Evolutionary conservation across 2,329 filamentous ascomycete species (phyloP).

Genomic region (Apiospora arundinis): DNA sequence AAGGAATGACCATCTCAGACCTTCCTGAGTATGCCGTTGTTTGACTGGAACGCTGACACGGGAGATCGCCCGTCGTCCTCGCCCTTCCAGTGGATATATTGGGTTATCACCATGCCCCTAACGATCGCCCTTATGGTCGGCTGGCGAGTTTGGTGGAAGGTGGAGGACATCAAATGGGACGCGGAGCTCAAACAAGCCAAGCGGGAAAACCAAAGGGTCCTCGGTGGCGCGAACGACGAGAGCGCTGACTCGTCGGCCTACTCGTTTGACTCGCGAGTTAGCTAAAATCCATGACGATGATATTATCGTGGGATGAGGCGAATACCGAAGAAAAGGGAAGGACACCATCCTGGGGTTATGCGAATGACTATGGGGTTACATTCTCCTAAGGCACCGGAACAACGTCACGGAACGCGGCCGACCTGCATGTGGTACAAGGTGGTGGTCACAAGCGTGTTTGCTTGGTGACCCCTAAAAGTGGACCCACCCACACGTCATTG

Average conservation of each 20-base stretch:
- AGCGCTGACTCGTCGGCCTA: not conserved
- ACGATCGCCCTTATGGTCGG: slow-evolving; percentile 15
- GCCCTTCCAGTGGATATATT: slow-evolving; percentile 46
- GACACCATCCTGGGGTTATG: not conserved
- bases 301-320: not conserved
- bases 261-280: not conserved
- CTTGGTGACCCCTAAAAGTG: slow-evolving; percentile 3
- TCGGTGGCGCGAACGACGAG: not conserved
- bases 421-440: not conserved
- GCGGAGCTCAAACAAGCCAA: slow-evolving; percentile 2
- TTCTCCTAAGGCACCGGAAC: not conserved
- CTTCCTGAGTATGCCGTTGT: slow-evolving; percentile 34
- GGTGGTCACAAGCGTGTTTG: not conserved
- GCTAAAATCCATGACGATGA: not conserved
- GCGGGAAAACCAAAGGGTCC: not conserved
- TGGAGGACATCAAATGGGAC: slow-evolving; percentile 14
- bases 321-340: not conserved
- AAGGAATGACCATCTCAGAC: not conserved
- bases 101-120: slow-evolving; percentile 54
- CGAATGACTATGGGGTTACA: not conserved
- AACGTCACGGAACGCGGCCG: not conserved
- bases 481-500: not conserved
- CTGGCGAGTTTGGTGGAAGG: slow-evolving; percentile 17
- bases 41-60: slow-evolving; percentile 28
- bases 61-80: slow-evolving; percentile 21